Evolutionary conservation across 1,139 yeast genomes (phyloP), one percentile per base, ranked within the genome.

Genomic region (Suhomyces chickasaworum): DNA sequence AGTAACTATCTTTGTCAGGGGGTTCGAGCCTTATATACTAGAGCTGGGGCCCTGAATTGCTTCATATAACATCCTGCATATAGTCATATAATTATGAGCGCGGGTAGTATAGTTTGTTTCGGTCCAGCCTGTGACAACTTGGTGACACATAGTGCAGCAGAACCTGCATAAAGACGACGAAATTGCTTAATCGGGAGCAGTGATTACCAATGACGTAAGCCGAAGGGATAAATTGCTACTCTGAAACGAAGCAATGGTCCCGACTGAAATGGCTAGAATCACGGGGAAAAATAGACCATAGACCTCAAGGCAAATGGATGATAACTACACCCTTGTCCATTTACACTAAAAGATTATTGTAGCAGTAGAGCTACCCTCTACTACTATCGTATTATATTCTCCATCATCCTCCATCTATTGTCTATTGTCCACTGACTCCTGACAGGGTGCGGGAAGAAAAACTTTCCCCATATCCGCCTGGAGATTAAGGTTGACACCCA

Each of bases 181-280:
- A 15, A 39, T 39, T 39, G 23, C 42, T 36, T 23, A 5, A 32
- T 39, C 8, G 16, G 42, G 42, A 16, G 27, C 27, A 18, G 30
- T 21, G 32, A 39, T 39, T 29, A 23, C 32, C 22, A 9, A 39
- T 32, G 42, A 39, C 42, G 41, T 39, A 30, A 15, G 20, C 18
- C 31, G 23, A 39, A 22, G 42, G 37, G 20, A 16, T 35, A 12
- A 21, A 32, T 32, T 18, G 31, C 36, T 16, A 22, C 29, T 18
- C 27, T 33, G 42, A 32, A 30, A 39, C 33, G 41, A 4, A 20
- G 29, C 36, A 22, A 2, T 20, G 20, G 20, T 2, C 10, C 5
- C 15, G 4, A 13, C 12, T 20, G 34, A 17, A 13, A 29, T 29
- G 33, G 13, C 30, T 22, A 25, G 39, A 23, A 9, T 22, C 13